Percentiles rank a stretch among this genome's conserved stretches.
Evolutionary conservation across 192 early-diverging fungal genomes (phyloP).

Genomic region (Umbelopsis sp.): DNA sequence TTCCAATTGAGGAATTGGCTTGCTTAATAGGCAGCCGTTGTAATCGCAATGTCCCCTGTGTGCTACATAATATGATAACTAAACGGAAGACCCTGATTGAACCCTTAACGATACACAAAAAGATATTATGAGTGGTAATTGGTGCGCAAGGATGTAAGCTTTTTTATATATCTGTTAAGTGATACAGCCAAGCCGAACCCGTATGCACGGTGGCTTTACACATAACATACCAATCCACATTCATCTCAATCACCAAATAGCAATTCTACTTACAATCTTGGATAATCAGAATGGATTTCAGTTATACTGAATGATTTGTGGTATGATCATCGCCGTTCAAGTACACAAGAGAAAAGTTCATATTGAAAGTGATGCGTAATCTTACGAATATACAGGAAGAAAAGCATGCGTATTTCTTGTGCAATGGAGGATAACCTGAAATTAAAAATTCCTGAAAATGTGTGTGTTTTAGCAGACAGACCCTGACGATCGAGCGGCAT

Average conservation of each 20-base stretch:
- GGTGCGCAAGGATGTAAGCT: neutral
- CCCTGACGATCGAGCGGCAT: neutral
- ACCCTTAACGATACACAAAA: neutral
- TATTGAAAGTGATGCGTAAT: neutral
- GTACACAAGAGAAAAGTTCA: too few relatives aligned
- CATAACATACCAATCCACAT: too few relatives aligned
- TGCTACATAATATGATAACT: constrained; percentile 1
- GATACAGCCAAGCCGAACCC: neutral
- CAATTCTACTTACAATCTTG: too few relatives aligned
- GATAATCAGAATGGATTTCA: too few relatives aligned
- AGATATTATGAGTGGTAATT: neutral
- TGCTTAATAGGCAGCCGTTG: neutral
- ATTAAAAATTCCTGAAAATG: neutral
- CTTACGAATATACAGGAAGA: neutral
- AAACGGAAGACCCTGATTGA: constrained; percentile 2
- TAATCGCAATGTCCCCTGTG: constrained; percentile 5
- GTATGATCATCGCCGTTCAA: too few relatives aligned
- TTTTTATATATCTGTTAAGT: neutral
- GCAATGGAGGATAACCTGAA: neutral
- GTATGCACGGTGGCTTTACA: neutral
- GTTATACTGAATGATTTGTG: too few relatives aligned
- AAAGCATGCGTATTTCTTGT: neutral
- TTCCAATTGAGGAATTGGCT: constrained; percentile 4
- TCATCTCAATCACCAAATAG: too few relatives aligned
- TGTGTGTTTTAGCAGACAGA: neutral